A percentile compares a stretch with the other conserved stretches of the same genome.
phyloP scores from a whole-genome alignment of 176 grass and related monocot genomes.

The Paspalum notatum region DNA sequence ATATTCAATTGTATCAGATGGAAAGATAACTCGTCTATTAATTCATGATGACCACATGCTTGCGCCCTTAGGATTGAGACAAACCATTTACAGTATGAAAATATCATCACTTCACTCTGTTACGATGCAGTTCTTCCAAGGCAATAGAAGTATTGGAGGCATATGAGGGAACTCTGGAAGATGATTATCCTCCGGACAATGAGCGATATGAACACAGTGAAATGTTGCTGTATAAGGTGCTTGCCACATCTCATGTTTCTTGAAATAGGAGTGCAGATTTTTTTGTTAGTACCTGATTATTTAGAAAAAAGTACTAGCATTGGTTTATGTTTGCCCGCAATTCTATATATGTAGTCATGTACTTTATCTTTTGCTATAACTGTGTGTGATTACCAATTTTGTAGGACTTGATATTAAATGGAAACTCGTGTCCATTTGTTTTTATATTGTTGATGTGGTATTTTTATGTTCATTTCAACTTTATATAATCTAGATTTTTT shows the following conservation, averaged over 20 bases:
- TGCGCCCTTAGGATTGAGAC: not conserved
- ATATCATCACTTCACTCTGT: not conserved
- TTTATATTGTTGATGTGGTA: constrained; percentile 9
- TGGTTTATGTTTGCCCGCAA: not conserved
- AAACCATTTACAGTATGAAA: constrained; percentile 2
- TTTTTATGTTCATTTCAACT: not conserved
- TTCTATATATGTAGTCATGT: constrained; percentile 15
- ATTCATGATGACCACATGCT: constrained; percentile 21
- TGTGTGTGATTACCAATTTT: constrained; percentile 27
- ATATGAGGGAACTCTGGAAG: constrained; percentile 94
- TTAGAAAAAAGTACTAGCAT: not conserved
- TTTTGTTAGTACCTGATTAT: not conserved
- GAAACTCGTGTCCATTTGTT: constrained; percentile 18
- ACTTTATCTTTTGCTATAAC: constrained; percentile 4
- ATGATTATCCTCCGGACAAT: constrained; percentile 98
- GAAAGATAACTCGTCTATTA: not conserved
- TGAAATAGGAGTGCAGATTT: not conserved
- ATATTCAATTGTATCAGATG: not conserved
- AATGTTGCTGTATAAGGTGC: constrained; percentile 99
- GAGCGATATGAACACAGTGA: constrained; percentile 97
- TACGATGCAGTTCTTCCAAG: constrained; percentile 71
- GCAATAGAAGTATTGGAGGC: constrained; percentile 97
- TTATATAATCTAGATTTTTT: constrained; percentile 18
- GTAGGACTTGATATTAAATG: not conserved
- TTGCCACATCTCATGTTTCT: constrained; percentile 37